These are phyloP conservation scores for Iberis pinnata DNA, from an alignment of 345 rosid species.

Conservation along the genomic window DNA sequence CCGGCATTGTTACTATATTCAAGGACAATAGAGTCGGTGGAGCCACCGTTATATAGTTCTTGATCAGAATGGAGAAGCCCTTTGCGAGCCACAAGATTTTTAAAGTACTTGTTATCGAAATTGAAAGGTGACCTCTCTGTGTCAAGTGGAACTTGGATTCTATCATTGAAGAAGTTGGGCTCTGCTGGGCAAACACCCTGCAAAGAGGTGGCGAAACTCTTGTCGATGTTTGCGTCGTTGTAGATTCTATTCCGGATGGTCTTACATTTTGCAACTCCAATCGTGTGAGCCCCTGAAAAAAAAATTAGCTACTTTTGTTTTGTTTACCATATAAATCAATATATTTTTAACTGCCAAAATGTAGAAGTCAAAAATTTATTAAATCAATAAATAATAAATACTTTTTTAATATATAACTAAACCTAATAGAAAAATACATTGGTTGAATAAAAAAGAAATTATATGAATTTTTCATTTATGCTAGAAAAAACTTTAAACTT, in stretches of 20 bases:
- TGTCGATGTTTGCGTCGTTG: slow-evolving; percentile 62
- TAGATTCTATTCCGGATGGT: slow-evolving; percentile 55
- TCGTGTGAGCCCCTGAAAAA: slow-evolving; percentile 58
- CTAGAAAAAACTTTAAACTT: no score
- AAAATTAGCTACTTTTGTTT: no score
- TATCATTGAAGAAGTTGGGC: slow-evolving; percentile 38
- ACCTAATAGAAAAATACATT: no score
- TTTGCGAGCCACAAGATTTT: slow-evolving; percentile 45
- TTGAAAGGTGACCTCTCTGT: slow-evolving; percentile 35
- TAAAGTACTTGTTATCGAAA: slow-evolving; percentile 69
- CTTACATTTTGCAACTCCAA: slow-evolving; percentile 68
- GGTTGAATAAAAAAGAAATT: no score
- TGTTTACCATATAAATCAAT: no score
- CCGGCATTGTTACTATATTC: slow-evolving; percentile 43
- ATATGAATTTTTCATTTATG: no score
- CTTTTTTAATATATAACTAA: no score
- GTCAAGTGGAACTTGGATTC: slow-evolving; percentile 65
- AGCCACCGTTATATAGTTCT: slow-evolving; percentile 60
- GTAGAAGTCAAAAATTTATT: no score
- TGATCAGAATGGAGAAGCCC: slow-evolving; percentile 85
- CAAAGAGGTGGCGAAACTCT: slow-evolving; percentile 44
- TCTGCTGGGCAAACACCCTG: slow-evolving; percentile 48
- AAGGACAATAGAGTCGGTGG: slow-evolving; percentile 53
- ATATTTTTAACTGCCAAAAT: no score
- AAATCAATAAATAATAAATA: not conserved